phyloP scores from a whole-genome alignment of 1,284 basidiomycete genomes.

The Ganoderma resinaceum region DNA sequence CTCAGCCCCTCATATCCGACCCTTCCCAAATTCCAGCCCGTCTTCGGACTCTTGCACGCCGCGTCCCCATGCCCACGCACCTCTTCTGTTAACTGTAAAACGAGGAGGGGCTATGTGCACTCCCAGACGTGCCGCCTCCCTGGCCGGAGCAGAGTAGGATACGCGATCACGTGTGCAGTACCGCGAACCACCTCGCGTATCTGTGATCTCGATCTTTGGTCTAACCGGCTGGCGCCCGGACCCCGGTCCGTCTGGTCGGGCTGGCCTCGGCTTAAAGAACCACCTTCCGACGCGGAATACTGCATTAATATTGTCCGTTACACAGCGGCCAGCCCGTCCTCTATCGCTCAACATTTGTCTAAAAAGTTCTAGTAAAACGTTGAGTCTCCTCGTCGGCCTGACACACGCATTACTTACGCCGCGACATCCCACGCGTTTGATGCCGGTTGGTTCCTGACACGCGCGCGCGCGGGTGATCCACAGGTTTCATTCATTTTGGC shows the following conservation, averaged over 20 bases:
- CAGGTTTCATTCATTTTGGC: background rate
- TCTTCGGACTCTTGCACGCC: constrained; percentile 1
- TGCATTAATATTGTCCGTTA: too few relatives aligned
- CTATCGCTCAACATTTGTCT: background rate
- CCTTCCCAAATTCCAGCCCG: constrained; percentile 1
- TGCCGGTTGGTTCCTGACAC: background rate
- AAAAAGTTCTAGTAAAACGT: background rate
- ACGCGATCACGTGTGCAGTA: constrained; percentile 30
- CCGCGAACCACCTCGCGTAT: constrained; percentile 23
- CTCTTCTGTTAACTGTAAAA: background rate
- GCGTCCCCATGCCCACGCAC: constrained; percentile 4
- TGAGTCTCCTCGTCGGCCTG: background rate
- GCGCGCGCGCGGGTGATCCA: background rate
- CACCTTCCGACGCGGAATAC: background rate
- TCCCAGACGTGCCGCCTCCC: background rate
- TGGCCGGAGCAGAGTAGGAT: background rate
- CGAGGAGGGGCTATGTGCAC: background rate
- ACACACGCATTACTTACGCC: background rate
- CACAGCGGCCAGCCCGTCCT: background rate
- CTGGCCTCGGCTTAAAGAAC: background rate
- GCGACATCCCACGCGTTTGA: background rate
- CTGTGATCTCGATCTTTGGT: constrained; percentile 24
- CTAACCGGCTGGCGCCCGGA: constrained; percentile 7
- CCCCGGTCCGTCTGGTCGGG: background rate
- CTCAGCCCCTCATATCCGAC: constrained; percentile 23